Evolutionary conservation across 345 rosid genomes (phyloP).

Genomic region (Populus ilicifolia): DNA sequence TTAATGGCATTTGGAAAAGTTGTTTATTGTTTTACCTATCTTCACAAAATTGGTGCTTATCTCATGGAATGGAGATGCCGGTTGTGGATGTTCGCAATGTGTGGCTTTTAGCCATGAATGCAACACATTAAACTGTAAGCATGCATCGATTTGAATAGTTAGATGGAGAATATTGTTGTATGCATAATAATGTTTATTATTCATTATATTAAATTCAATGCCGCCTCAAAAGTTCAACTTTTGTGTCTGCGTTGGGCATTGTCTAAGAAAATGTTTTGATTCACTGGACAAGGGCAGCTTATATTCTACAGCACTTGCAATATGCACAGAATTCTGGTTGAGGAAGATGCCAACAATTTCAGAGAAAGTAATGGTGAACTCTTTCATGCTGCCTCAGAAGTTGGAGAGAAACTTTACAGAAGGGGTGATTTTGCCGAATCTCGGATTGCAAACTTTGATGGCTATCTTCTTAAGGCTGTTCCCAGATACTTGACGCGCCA

Average conservation of each 20-base stretch:
- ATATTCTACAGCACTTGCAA: conserved; percentile 16
- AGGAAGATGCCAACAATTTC: conserved; percentile 60
- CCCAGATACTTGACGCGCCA: conserved; percentile 73
- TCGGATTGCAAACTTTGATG: conserved; percentile 45
- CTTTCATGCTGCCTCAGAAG: conserved; percentile 61
- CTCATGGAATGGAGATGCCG: conserved; percentile 83
- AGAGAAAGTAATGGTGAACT: conserved; percentile 40
- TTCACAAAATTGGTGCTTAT: conserved; percentile 17
- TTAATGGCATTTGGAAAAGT: not conserved
- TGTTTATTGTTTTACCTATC: conserved; percentile 8
- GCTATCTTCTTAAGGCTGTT: conserved; percentile 51
- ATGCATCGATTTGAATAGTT: conserved; percentile 20
- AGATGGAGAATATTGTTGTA: conserved; percentile 4
- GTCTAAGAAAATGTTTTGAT: not conserved
- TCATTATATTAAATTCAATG: not conserved
- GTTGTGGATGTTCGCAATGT: conserved; percentile 79
- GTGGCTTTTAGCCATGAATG: conserved; percentile 86
- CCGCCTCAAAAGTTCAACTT: conserved; percentile 11
- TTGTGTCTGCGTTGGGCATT: not conserved
- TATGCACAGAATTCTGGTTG: conserved; percentile 71
- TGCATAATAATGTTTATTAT: conserved; percentile 2
- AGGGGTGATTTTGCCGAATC: conserved; percentile 84
- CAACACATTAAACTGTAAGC: conserved; percentile 36
- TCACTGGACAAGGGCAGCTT: conserved; percentile 6
- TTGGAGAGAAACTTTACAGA: conserved; percentile 60